Percentiles rank a stretch among this genome's conserved stretches.
These are phyloP conservation scores for Haematococcus lacustris DNA, from an alignment of 139 green algal species.

Conservation along the genomic window DNA sequence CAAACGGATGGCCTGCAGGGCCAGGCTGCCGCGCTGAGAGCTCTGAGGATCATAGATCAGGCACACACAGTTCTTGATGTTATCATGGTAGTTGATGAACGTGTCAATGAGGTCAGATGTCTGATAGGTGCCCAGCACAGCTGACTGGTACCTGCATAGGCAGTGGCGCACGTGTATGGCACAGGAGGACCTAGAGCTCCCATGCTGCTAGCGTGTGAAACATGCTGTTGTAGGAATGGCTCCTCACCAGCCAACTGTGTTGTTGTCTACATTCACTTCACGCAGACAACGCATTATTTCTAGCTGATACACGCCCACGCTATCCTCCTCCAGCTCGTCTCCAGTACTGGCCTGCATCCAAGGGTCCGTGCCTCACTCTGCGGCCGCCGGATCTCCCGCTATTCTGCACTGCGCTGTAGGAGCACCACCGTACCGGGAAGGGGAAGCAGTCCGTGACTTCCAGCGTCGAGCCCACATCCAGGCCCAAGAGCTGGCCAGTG, in stretches of 20 bases:
- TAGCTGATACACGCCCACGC: slow-evolving; percentile 82
- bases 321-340: slow-evolving; percentile 51
- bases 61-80: slow-evolving; percentile 91
- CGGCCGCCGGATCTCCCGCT: too few species aligned
- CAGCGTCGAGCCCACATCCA: slow-evolving; percentile 91
- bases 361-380: too few species aligned
- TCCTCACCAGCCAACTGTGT: slow-evolving; percentile 94
- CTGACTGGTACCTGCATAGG: slow-evolving; percentile 75
- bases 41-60: slow-evolving; percentile 88
- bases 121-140: slow-evolving; percentile 71
- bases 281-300: slow-evolving; percentile 97
- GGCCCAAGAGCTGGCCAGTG: slow-evolving; percentile 92
- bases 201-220: background rate
- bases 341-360: slow-evolving; percentile 16
- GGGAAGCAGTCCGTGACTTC: slow-evolving; percentile 98
- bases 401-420: too few species aligned
- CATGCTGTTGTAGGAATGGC: background rate
- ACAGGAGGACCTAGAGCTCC: too few species aligned
- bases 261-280: slow-evolving; percentile 98
- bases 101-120: slow-evolving; percentile 96
- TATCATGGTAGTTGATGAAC: slow-evolving; percentile 96
- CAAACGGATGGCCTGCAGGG: slow-evolving; percentile 80
- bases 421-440: slow-evolving; percentile 90
- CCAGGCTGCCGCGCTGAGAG: slow-evolving; percentile 36
- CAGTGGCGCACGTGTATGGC: too few species aligned